Evolutionary conservation across 1,284 basidiomycete genomes (phyloP), one percentile per base, ranked within the genome.

Genomic region (Erythrobasidium hasegawianum): DNA sequence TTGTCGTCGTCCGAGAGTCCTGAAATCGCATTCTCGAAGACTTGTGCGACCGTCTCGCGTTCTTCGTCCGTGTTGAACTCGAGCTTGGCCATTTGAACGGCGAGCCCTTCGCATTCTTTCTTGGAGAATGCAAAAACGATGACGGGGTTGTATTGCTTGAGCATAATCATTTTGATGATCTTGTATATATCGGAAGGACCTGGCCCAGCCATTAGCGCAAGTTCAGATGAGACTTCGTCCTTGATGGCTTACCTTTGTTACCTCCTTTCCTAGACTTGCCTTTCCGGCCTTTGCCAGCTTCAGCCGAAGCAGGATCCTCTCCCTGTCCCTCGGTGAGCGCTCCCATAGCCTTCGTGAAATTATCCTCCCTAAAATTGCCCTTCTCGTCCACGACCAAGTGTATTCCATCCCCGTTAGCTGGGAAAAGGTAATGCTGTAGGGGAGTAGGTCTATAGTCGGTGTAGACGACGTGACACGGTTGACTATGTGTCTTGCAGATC

Each of bases 81-180:
- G 72, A 96, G 86, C 78, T 98, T 98, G 55, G 89, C 88, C 83
- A 97, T 86, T 52, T 86, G 87, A 70, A 97, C 81, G 0, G 96
- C 96, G 27, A 96, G 84, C 0, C 84, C 86, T 78, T 99, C 96
- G 77, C 96, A 98, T 80, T 98, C 95, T 62, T 95, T 87, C 78
- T 98, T 98, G 79, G 89, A 92, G 79, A 99, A 98, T 3, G 96
- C 90, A 78, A 99, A 99, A 60, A 98, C 88, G 75, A 99, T 98
- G 73, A 98, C 95, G 0, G 96, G 96, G 76, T 97, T 96, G 80
- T 92, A 96, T 77, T 94, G 94, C 79, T 96, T 95, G 72, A 87
- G 79, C 91, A 97, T 95, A 80, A 99, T 97, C 87, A 97, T 94
- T 78, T 92, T 92, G 78, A 97, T 89, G 71, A 98, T 96, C 80